Evolutionary conservation across 2,329 filamentous ascomycete species (phyloP).

Genomic region (Akanthomyces lecanii): DNA sequence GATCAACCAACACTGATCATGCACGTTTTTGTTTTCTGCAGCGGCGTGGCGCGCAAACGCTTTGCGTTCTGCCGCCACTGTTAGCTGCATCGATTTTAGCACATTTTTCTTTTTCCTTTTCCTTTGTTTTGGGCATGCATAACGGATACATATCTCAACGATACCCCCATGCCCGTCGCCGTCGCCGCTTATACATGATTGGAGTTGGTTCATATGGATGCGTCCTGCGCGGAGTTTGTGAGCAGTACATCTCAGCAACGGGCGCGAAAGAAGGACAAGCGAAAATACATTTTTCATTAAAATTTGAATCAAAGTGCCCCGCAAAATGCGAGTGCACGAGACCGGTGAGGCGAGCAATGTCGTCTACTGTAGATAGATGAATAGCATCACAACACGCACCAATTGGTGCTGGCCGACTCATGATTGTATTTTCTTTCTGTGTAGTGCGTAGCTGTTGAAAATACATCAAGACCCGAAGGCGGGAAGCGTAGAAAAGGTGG

Average conservation of each 20-base stretch:
- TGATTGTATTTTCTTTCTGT: background rate
- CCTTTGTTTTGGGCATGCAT: conserved; percentile 18
- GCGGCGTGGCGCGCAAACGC: background rate
- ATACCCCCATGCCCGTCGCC: conserved; percentile 19
- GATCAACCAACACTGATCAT: conserved; percentile 8
- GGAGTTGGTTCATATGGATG: conserved; percentile 16
- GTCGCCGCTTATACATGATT: conserved; percentile 18
- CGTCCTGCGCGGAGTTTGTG: background rate
- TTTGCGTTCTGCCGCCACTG: background rate
- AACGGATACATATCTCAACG: conserved; percentile 20
- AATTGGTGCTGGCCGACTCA: background rate
- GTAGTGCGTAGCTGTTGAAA: background rate
- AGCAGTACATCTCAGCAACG: background rate
- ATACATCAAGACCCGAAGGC: background rate
- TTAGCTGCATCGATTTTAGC: background rate
- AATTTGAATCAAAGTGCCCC: background rate
- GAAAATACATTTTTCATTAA: conserved; percentile 4
- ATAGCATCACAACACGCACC: background rate
- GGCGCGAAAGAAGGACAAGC: conserved; percentile 13
- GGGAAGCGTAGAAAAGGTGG: too few relatives aligned
- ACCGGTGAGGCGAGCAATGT: background rate
- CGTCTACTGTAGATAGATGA: background rate
- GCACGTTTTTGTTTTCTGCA: conserved; percentile 11
- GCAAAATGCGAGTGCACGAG: background rate
- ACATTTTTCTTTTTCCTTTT: background rate